A percentile compares a stretch with the other conserved stretches of the same genome.
phyloP scores from a whole-genome alignment of 805 yeast genomes.

The Zygosaccharomyces bailii region DNA sequence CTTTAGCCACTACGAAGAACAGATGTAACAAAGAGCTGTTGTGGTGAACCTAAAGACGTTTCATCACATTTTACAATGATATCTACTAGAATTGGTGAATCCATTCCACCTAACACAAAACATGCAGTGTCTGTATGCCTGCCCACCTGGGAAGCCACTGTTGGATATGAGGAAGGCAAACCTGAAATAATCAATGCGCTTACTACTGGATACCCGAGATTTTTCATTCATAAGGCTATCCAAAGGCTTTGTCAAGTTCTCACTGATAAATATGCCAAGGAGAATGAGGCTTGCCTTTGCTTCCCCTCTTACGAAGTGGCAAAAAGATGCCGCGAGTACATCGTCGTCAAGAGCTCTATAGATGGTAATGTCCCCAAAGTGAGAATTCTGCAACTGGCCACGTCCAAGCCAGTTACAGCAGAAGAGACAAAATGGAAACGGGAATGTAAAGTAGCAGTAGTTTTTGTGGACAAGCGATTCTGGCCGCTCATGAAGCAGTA shows the following conservation, averaged over 20 bases:
- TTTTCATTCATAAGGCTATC: conserved; percentile 63
- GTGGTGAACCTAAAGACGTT: neutral
- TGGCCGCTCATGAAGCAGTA: conserved; percentile 71
- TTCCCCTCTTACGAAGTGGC: conserved; percentile 80
- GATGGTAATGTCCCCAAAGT: conserved; percentile 37
- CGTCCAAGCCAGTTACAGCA: conserved; percentile 59
- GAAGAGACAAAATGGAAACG: conserved; percentile 57
- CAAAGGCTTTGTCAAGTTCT: conserved; percentile 52
- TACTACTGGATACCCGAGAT: conserved; percentile 88
- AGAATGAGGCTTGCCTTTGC: conserved; percentile 68
- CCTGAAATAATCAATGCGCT: conserved; percentile 72
- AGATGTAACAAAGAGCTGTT: neutral
- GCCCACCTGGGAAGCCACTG: conserved; percentile 92
- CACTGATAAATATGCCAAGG: conserved; percentile 71
- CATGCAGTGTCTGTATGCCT: conserved; percentile 94
- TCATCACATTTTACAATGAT: conserved; percentile 11
- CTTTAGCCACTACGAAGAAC: neutral
- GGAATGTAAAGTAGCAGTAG: conserved; percentile 70
- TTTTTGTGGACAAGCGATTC: conserved; percentile 65
- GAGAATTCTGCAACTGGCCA: conserved; percentile 68
- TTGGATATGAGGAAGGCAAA: conserved; percentile 90
- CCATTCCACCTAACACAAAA: conserved; percentile 84
- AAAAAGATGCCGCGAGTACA: conserved; percentile 77
- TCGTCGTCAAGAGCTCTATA: conserved; percentile 42
- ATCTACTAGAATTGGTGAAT: conserved; percentile 55